Percentiles rank a stretch among this genome's conserved stretches.
Conservation (phyloP, 2,329 filamentous ascomycete genomes). For the Rhynchosporium secalis region DNA sequence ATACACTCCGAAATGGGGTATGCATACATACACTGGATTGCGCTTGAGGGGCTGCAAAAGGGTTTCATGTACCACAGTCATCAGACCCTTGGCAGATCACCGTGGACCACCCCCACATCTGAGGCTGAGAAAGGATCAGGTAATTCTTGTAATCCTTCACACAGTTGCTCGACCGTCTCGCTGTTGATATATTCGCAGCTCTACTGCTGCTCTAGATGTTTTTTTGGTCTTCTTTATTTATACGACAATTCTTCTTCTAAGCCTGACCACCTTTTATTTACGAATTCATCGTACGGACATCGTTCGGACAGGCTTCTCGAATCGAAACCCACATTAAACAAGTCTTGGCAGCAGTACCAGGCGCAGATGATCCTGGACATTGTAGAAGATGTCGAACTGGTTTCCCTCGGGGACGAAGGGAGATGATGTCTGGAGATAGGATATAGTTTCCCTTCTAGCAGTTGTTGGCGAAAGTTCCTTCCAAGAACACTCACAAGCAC, state of each 20-base stretch:
- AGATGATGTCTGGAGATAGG: conserved; percentile 53
- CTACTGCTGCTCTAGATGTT: not conserved
- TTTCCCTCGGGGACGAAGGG: conserved; percentile 46
- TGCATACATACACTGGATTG: not conserved
- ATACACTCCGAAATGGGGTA: not conserved
- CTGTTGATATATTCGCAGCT: not conserved
- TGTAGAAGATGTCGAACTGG: conserved; percentile 39
- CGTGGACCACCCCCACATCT: not conserved
- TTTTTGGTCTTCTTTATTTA: not conserved
- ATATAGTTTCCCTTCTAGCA: conserved; percentile 62
- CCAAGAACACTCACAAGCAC: conserved; percentile 56
- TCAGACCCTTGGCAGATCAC: conserved; percentile 1
- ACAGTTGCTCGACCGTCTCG: not conserved
- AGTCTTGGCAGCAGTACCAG: conserved; percentile 1
- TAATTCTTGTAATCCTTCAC: not conserved
- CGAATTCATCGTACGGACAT: not conserved
- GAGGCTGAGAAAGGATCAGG: conserved; percentile 10
- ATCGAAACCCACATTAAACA: conserved; percentile 8
- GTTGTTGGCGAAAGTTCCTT: conserved; percentile 63
- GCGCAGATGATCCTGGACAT: not conserved
- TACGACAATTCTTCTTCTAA: not conserved
- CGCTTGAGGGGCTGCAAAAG: not conserved
- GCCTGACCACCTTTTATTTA: too few relatives aligned
- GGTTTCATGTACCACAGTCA: conserved; percentile 13
- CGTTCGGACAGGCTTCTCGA: not conserved